Base-by-base conservation (phyloP, 2,329 filamentous ascomycete genomes). In the Zymoseptoria brevis region DNA sequence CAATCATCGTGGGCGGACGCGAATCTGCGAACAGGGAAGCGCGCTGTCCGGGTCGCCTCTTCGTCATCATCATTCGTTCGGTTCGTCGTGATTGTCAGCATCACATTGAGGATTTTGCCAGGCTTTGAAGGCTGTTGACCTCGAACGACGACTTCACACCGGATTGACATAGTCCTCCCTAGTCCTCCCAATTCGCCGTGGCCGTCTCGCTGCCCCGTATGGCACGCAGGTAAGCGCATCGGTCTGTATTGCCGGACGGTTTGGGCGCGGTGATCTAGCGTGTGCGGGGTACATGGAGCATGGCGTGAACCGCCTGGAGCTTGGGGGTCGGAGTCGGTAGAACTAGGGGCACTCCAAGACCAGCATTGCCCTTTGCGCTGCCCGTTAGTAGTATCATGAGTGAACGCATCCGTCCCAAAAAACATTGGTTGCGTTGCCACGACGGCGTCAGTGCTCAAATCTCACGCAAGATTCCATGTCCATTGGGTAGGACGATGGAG, bases 41-140 rank as follows among this genome's bases (percentile, higher is more conserved):
- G 35, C 35, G 35, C 35, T 4, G 16, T 45, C 35, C 13, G 35
- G 13, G 35, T 7, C 35, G 13, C 35, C 35, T 45, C 35, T 16
- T 45, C 35, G 35, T 45, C 11, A 45, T 45, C 35, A 45, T n/a
- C 35, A 45, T 45, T 53, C 30, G 53, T 35, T 54, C 21, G 53
- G 53, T 35, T 54, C 21, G 53, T 35, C 26, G 52, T 58, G 51
- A 54, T 54, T 49, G 56, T 51, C 56, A 51, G 57, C 53, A 45
- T 16, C 16, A 7, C n/a, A 45, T n/a, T 16, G 35, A n/a, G 13
- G 35, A 8, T 29, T n/a, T 45, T 5, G 11, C 35, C 35, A 45
- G 11, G 35, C 35, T 45, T 45, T 6, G 16, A 13, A 45, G 35
- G 16, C 16, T 16, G 35, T 16, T 16, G 13, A n/a, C 5, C 35